Evolutionary conservation across 2,329 filamentous ascomycete species (phyloP).

Genomic region (Thelonectria rubi): DNA sequence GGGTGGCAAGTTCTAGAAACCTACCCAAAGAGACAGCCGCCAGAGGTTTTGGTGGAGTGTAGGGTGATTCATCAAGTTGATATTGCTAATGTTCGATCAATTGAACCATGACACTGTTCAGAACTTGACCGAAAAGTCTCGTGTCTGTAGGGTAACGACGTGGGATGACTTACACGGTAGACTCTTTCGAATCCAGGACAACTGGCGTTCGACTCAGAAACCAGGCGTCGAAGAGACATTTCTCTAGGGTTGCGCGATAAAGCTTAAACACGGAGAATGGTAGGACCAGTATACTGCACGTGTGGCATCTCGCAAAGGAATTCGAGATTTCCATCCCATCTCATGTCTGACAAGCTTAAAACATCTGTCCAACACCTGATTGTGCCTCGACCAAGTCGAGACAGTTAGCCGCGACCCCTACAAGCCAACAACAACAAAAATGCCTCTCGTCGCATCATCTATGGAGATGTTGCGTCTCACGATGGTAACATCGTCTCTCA

Average conservation of each 20-base stretch:
- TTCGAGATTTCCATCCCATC: constrained; percentile 7
- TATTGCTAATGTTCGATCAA: neutral
- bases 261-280: neutral
- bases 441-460: constrained; percentile 9
- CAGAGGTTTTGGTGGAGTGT: neutral
- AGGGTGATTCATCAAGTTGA: neutral
- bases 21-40: neutral
- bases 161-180: constrained; percentile 6
- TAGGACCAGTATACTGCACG: constrained; percentile 1
- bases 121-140: neutral
- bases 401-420: neutral
- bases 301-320: constrained; percentile 4
- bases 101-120: neutral
- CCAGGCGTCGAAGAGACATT: neutral
- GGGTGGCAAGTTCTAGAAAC: constrained; percentile 18
- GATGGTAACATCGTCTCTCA: constrained; percentile 7
- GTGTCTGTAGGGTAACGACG: neutral
- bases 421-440: neutral
- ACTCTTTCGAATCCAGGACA: no score
- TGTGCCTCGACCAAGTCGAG: neutral
- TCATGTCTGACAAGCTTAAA: neutral
- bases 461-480: constrained; percentile 22
- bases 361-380: constrained; percentile 19
- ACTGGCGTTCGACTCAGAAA: no score
- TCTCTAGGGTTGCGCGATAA: neutral